Evolutionary conservation across 2,329 filamentous ascomycete genomes (phyloP), one percentile per base, ranked within the genome.

Genomic region (Bipolaris sorokiniana): DNA sequence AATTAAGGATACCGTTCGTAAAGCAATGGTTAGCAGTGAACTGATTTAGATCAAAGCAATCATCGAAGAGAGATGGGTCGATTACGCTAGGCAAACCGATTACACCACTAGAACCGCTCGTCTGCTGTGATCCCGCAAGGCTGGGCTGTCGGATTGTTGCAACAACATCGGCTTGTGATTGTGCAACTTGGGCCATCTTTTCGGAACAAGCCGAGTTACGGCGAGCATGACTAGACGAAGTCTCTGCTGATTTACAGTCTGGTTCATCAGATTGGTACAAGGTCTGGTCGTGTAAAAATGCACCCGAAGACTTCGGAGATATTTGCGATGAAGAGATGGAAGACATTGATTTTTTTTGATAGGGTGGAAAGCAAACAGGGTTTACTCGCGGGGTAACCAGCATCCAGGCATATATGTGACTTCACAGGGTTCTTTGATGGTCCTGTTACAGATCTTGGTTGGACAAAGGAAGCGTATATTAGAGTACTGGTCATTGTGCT

Each of bases 341-440:
- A 20, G 42, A 51, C 51, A 63, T 63, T 10, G 20, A 2, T 23
- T 7, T 45, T 47, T 40, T 48, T 48, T 54, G 42, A 46, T 57
- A 37, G 33, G 33, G 18, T 45, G 26, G 34, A 48, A 44, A 38
- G 15, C 13, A n/a, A 41, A 49, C 46, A 38, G 33, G 45, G 52
- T 44, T 46, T 40, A 41, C 47, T 38, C 51, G 54, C 58, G 56
- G 53, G 52, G 48, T 22, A 45, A 28, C 42, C 45, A 45, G 49
- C 45, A 51, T 15, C 23, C 54, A 18, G 41, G n/a, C 53, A 64
- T 63, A 67, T 68, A 61, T 63, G 59, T 55, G 50, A 48, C 36
- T 33, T 33, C 45, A 64, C 61, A 64, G 56, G 42, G 56, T 51
- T 60, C 64, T 65, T 69, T 68, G 48, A 67, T 47, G 23, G 18